phyloP scores from a whole-genome alignment of 805 yeast genomes.

The Cyberlindnera veronae region DNA sequence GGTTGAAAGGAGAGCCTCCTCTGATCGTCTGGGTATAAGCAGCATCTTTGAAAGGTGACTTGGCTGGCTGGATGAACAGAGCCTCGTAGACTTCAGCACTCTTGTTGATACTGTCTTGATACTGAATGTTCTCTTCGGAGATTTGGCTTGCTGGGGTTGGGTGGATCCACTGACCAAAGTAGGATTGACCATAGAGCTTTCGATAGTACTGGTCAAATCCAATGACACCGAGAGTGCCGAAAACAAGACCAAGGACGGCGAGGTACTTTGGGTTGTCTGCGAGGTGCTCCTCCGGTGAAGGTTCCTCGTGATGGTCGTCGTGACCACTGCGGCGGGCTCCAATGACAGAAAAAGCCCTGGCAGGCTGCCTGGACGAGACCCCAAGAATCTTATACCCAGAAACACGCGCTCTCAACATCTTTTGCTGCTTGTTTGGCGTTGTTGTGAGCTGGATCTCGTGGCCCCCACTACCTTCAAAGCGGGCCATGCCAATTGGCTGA shows the following conservation, averaged over 20 bases:
- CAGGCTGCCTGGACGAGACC: not conserved
- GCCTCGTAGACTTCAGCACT: slow-evolving; percentile 15
- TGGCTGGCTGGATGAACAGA: slow-evolving; percentile 9
- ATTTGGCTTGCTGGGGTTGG: slow-evolving; percentile 8
- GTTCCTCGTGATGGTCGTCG: slow-evolving; percentile 13
- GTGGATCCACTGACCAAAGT: slow-evolving; percentile 15
- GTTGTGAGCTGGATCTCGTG: not conserved
- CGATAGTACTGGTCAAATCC: slow-evolving; percentile 11
- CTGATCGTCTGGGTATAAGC: slow-evolving; percentile 10
- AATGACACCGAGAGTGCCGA: slow-evolving; percentile 3
- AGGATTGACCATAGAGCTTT: slow-evolving; percentile 12
- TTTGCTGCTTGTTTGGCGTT: not conserved
- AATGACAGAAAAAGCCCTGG: slow-evolving; percentile 6
- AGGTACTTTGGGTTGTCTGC: slow-evolving; percentile 17
- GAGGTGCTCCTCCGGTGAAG: slow-evolving; percentile 15
- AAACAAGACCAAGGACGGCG: slow-evolving; percentile 8
- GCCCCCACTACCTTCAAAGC: not conserved
- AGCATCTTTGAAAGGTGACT: slow-evolving; percentile 12
- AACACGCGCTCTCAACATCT: slow-evolving; percentile 1
- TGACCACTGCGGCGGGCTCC: slow-evolving; percentile 6
- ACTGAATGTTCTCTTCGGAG: slow-evolving; percentile 7
- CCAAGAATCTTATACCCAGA: not conserved
- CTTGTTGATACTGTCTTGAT: slow-evolving; percentile 11
- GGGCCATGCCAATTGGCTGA: not conserved
- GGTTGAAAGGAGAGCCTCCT: slow-evolving; percentile 19